phyloP scores from a whole-genome alignment of 208 protist species.

The Tritrichomonas musculus region DNA sequence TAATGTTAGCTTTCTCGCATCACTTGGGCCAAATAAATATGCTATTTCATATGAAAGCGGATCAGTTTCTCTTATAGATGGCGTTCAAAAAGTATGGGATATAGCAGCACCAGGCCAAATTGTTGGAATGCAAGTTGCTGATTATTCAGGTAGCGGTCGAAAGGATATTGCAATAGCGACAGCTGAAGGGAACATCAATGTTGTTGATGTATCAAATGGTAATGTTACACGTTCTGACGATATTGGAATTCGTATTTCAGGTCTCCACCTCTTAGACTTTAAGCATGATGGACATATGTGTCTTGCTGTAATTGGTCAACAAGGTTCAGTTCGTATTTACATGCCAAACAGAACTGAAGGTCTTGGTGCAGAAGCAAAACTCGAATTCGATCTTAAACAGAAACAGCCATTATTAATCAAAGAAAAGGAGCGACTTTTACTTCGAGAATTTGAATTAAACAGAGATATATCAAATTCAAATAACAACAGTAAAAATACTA shows the following conservation, averaged over 20 bases:
- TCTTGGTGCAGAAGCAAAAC: background rate
- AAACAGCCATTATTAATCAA: background rate
- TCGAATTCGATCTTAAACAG: background rate
- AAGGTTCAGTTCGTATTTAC: background rate
- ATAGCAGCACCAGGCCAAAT: background rate
- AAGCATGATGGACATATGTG: background rate
- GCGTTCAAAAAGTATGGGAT: background rate
- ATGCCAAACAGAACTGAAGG: background rate
- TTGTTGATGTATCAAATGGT: background rate
- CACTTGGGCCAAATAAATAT: background rate
- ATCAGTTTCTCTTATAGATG: background rate
- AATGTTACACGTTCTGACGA: background rate
- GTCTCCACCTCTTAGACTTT: background rate
- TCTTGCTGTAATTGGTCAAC: background rate
- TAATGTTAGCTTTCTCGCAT: background rate
- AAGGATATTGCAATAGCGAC: background rate
- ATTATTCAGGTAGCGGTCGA: background rate
- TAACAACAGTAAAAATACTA: too few species aligned
- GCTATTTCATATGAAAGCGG: background rate
- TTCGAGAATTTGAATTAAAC: background rate
- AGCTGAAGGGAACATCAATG: background rate
- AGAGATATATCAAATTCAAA: background rate
- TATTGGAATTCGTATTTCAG: background rate
- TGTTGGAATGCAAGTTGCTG: background rate
- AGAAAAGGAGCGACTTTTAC: background rate